Conservation (phyloP, 441 rosid genomes). For the Gossypium gossypioides region DNA sequence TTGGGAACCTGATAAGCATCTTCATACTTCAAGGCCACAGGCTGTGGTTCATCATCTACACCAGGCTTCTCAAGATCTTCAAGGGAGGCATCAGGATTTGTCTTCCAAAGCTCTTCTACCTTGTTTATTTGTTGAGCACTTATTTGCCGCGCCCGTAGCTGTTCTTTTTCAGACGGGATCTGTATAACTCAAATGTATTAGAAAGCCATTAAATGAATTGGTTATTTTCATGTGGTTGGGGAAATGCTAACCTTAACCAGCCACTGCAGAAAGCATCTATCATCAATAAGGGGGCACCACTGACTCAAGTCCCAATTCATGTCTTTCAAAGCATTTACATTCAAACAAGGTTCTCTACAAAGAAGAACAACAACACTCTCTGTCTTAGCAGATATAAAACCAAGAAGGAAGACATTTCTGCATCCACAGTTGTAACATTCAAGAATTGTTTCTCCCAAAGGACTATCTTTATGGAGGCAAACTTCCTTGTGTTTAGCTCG, state of each 20-base stretch:
- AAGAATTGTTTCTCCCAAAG: slow-evolving; percentile 92
- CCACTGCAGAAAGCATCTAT: slow-evolving; percentile 97
- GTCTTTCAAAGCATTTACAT: slow-evolving; percentile 96
- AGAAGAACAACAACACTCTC: slow-evolving; percentile 98
- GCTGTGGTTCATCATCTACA: slow-evolving; percentile 96
- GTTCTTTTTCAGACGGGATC: slow-evolving; percentile 98
- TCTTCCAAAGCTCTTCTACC: slow-evolving; percentile 98
- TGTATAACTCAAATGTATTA: slow-evolving; percentile 28
- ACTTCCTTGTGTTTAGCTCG: slow-evolving; percentile 99
- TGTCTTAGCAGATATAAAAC: slow-evolving; percentile 93
- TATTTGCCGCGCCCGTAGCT: slow-evolving; percentile 94
- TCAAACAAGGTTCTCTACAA: slow-evolving; percentile 96
- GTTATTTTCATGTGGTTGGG: slow-evolving; percentile 2
- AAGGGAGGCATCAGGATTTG: slow-evolving; percentile 90
- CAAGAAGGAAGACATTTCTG: slow-evolving; percentile 92
- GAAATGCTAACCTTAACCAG: slow-evolving; percentile 75
- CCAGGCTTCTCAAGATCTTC: slow-evolving; percentile 99
- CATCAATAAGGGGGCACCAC: slow-evolving; percentile 98
- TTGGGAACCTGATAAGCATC: slow-evolving; percentile 88
- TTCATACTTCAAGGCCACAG: slow-evolving; percentile 83
- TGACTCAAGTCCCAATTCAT: slow-evolving; percentile 99
- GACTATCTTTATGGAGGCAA: slow-evolving; percentile 98
- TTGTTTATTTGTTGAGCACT: slow-evolving; percentile 97
- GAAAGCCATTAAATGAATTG: slow-evolving; percentile 8
- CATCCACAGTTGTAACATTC: slow-evolving; percentile 99